phyloP scores from a whole-genome alignment of 495 filamentous ascomycete genomes.

The Talaromyces stipitatus region DNA sequence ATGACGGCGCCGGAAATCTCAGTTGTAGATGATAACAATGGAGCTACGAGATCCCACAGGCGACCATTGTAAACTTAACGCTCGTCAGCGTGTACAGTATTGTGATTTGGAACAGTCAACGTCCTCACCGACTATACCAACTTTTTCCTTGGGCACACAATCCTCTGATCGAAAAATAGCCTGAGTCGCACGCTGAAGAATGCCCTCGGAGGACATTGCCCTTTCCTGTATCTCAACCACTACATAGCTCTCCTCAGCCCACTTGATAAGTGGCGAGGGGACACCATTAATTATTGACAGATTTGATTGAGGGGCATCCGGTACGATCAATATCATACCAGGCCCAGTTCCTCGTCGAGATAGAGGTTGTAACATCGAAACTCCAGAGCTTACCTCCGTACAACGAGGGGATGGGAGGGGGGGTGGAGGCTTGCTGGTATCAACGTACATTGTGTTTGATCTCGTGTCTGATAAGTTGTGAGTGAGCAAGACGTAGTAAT shows the following conservation, averaged over 20 bases:
- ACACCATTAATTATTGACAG: constrained; percentile 2
- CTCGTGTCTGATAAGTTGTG: neutral
- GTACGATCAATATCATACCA: constrained; percentile 40
- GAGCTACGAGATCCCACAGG: neutral
- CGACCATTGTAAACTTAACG: neutral
- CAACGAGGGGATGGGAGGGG: neutral
- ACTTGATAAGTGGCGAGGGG: constrained; percentile 18
- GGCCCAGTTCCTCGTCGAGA: constrained; percentile 49
- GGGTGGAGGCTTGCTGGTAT: neutral
- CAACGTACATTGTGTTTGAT: neutral
- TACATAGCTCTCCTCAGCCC: constrained; percentile 33
- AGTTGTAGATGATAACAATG: neutral
- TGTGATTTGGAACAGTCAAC: too few relatives aligned
- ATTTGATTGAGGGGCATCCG: constrained; percentile 6
- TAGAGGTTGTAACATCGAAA: constrained; percentile 43
- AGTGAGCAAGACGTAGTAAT: neutral
- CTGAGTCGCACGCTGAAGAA: constrained; percentile 10
- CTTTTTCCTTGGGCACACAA: constrained; percentile 9
- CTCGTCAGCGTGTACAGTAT: neutral
- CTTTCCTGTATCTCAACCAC: constrained; percentile 20
- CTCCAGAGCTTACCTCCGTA: neutral
- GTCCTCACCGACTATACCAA: neutral
- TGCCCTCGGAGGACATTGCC: neutral
- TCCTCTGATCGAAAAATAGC: constrained; percentile 9
- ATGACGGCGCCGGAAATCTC: neutral